Evolutionary conservation across 2,329 filamentous ascomycete species (phyloP).

Genomic region (Trichoderma oligosporum): DNA sequence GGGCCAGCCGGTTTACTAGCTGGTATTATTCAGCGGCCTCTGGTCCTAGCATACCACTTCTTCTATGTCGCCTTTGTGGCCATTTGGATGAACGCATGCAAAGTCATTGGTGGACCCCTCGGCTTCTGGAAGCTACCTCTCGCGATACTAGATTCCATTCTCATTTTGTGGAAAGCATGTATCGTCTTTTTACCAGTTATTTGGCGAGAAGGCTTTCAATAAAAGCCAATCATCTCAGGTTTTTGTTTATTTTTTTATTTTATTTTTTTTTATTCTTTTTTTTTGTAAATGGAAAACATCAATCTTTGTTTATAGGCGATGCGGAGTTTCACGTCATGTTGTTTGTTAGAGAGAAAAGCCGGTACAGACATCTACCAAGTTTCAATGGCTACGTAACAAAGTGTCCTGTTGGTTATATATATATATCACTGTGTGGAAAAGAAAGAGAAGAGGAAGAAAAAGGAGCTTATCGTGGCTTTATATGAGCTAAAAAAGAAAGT

Average conservation of each 20-base stretch:
- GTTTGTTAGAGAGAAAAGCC: too few relatives aligned
- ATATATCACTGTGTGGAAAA: too few relatives aligned
- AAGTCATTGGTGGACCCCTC: slow-evolving; percentile 35
- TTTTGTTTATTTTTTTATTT: neutral
- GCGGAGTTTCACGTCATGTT: slow-evolving; percentile 5
- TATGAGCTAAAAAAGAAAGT: too few relatives aligned
- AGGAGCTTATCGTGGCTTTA: too few relatives aligned
- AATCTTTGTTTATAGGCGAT: neutral
- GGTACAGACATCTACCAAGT: too few relatives aligned
- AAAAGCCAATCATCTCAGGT: neutral
- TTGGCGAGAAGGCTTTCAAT: slow-evolving; percentile 54
- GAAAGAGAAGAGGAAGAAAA: too few relatives aligned
- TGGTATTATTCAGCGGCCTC: slow-evolving; percentile 73
- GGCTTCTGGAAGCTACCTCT: slow-evolving; percentile 52
- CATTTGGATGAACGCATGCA: slow-evolving; percentile 61
- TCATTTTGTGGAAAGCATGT: slow-evolving; percentile 76
- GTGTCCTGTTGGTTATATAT: too few relatives aligned
- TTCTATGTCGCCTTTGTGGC: slow-evolving; percentile 87
- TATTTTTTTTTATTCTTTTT: neutral
- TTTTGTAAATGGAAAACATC: neutral
- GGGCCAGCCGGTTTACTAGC: slow-evolving; percentile 79
- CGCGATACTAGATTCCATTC: slow-evolving; percentile 59
- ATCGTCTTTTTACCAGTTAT: slow-evolving; percentile 81
- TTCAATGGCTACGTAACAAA: too few relatives aligned
- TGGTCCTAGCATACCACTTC: slow-evolving; percentile 85